These are phyloP conservation scores for Galium porrigens DNA, from an alignment of 305 asterid species.

Conservation along the genomic window DNA sequence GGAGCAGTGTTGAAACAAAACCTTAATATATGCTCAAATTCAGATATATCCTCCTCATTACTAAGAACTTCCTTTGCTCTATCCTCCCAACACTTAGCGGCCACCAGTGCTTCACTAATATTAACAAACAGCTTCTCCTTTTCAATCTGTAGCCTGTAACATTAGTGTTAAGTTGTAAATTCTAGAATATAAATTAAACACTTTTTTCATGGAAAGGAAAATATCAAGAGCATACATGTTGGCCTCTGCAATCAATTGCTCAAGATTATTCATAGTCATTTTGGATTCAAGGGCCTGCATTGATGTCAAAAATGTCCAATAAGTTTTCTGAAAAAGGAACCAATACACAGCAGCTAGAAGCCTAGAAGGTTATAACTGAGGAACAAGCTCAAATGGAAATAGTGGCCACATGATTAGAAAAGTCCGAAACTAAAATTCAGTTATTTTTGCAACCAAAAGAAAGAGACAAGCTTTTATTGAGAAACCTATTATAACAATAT, in stretches of 20 bases:
- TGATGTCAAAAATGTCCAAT: constrained; percentile 4
- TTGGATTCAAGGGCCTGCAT: constrained; percentile 47
- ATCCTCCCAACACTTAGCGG: constrained; percentile 55
- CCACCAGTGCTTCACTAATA: constrained; percentile 33
- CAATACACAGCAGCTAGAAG: background rate
- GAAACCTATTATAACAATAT: background rate
- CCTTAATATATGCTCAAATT: constrained; percentile 69
- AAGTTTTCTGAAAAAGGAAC: background rate
- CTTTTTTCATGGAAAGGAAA: constrained; percentile 12
- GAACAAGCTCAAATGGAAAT: background rate
- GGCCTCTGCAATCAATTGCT: constrained; percentile 55
- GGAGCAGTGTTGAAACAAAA: constrained; percentile 19
- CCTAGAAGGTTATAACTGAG: background rate
- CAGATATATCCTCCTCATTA: constrained; percentile 41
- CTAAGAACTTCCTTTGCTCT: constrained; percentile 47
- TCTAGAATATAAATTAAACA: constrained; percentile 13
- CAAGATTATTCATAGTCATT: constrained; percentile 50
- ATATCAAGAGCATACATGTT: constrained; percentile 36
- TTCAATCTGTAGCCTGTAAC: constrained; percentile 67
- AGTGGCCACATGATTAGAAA: constrained; percentile 4
- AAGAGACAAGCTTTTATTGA: background rate
- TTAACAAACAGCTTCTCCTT: constrained; percentile 58
- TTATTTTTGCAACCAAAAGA: background rate
- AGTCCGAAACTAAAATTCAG: background rate
- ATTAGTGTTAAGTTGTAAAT: constrained; percentile 24